These are phyloP conservation scores for Tolypocladium capitatum DNA, from an alignment of 2,329 filamentous ascomycete species.

Conservation along the genomic window DNA sequence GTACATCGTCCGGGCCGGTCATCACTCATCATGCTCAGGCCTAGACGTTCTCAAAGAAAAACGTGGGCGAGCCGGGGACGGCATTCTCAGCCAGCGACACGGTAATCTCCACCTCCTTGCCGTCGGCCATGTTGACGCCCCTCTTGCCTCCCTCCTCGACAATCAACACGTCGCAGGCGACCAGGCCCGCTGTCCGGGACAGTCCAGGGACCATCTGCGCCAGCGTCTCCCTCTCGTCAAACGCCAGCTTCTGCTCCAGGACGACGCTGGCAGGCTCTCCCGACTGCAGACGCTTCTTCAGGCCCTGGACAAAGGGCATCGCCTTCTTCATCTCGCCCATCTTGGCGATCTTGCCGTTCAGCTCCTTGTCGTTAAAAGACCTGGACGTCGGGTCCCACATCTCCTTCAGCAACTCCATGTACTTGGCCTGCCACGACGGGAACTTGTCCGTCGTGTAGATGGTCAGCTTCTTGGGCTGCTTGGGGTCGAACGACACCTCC, in stretches of 20 bases:
- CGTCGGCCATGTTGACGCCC: constrained; percentile 40
- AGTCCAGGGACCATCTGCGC: constrained; percentile 66
- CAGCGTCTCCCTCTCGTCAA: constrained; percentile 70
- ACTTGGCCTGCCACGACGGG: constrained; percentile 85
- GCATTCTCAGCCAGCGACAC: constrained; percentile 54
- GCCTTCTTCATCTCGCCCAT: constrained; percentile 89
- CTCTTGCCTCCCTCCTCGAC: constrained; percentile 59
- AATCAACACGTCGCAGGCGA: constrained; percentile 56
- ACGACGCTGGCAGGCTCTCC: constrained; percentile 56
- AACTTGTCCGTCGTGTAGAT: constrained; percentile 71
- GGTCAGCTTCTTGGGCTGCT: constrained; percentile 81
- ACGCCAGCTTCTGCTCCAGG: constrained; percentile 72
- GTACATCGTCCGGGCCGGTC: background rate
- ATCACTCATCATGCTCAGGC: background rate
- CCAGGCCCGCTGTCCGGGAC: constrained; percentile 59
- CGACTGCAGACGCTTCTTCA: constrained; percentile 71
- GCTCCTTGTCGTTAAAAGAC: constrained; percentile 63
- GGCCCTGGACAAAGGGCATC: constrained; percentile 84
- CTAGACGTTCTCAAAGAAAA: constrained; percentile 69
- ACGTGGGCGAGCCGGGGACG: constrained; percentile 70
- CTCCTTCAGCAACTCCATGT: constrained; percentile 65
- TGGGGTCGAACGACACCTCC: constrained; percentile 70
- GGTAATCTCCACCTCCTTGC: constrained; percentile 42
- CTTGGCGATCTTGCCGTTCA: constrained; percentile 69
- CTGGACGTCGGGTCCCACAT: constrained; percentile 50